These are phyloP conservation scores for Aureobasidium uvarum DNA, from an alignment of 2,329 filamentous ascomycete genomes.

Conservation along the genomic window DNA sequence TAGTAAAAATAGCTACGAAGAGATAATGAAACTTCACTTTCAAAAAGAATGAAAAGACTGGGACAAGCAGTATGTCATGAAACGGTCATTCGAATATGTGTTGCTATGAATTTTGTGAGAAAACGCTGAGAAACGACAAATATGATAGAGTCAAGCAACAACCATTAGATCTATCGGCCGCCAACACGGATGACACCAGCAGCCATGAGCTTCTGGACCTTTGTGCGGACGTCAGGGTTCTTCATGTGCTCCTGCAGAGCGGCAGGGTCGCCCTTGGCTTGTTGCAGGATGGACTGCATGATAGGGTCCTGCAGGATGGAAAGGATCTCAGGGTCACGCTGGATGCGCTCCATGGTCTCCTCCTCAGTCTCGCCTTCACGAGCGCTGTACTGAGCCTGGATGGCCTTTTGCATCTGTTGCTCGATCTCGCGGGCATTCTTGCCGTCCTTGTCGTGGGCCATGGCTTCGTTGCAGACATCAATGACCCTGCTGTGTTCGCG, in stretches of 20 bases:
- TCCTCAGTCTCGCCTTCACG: slow-evolving; percentile 89
- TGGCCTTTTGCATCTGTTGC: slow-evolving; percentile 87
- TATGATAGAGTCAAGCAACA: not conserved
- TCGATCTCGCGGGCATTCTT: slow-evolving; percentile 91
- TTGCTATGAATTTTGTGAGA: slow-evolving; percentile 23
- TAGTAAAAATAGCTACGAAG: not conserved
- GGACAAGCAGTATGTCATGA: not conserved
- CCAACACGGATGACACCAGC: slow-evolving; percentile 72
- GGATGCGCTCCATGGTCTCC: slow-evolving; percentile 87
- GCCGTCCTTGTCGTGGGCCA: slow-evolving; percentile 70
- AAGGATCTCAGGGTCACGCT: slow-evolving; percentile 72
- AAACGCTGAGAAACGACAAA: slow-evolving; percentile 14
- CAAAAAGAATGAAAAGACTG: not conserved
- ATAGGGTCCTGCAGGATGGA: slow-evolving; percentile 65
- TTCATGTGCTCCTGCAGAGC: slow-evolving; percentile 97
- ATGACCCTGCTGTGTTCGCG: slow-evolving; percentile 95
- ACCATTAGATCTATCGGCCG: slow-evolving; percentile 32
- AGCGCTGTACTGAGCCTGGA: slow-evolving; percentile 83
- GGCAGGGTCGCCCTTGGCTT: slow-evolving; percentile 89
- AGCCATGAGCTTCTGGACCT: slow-evolving; percentile 92
- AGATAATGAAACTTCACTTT: not conserved
- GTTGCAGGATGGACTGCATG: slow-evolving; percentile 96
- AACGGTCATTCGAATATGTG: slow-evolving; percentile 20
- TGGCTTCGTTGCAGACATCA: slow-evolving; percentile 81
- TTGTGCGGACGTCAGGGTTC: slow-evolving; percentile 78